A percentile compares a stretch with the other conserved stretches of the same genome.
phyloP scores from a whole-genome alignment of 805 yeast genomes.

The Sugiyamaella chiloensis region DNA sequence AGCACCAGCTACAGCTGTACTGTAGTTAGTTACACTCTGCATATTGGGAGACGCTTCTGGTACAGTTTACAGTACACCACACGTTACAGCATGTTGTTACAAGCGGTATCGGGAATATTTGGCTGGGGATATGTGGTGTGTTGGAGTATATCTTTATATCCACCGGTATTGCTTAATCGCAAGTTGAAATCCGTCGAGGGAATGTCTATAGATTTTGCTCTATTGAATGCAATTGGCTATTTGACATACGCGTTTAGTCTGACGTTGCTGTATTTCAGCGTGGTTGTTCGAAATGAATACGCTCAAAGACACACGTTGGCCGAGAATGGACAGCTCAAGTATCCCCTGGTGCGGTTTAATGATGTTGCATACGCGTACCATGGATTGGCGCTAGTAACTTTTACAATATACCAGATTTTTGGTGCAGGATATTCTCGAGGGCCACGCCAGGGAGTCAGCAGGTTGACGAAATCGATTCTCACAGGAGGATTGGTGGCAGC shows the following conservation, averaged over 20 bases:
- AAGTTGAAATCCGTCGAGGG: constrained; percentile 37
- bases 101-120: neutral
- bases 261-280: constrained; percentile 32
- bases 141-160: constrained; percentile 37
- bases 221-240: constrained; percentile 36
- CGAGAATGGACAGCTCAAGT: constrained; percentile 22
- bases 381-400: constrained; percentile 38
- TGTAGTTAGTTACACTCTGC: no score
- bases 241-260: constrained; percentile 33
- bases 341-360: constrained; percentile 42
- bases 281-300: constrained; percentile 35
- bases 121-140: constrained; percentile 5
- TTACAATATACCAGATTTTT: constrained; percentile 38
- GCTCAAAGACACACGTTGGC: constrained; percentile 30
- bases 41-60: no score
- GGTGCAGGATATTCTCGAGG: constrained; percentile 37
- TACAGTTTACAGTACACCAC: no score
- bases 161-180: constrained; percentile 34
- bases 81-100: no score
- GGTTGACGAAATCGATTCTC: constrained; percentile 25
- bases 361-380: constrained; percentile 47
- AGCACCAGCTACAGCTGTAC: no score
- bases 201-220: constrained; percentile 35
- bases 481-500: constrained; percentile 23
- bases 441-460: constrained; percentile 29